These are phyloP conservation scores for Teunomyces panamensis DNA, from an alignment of 805 yeast species.

Conservation along the genomic window DNA sequence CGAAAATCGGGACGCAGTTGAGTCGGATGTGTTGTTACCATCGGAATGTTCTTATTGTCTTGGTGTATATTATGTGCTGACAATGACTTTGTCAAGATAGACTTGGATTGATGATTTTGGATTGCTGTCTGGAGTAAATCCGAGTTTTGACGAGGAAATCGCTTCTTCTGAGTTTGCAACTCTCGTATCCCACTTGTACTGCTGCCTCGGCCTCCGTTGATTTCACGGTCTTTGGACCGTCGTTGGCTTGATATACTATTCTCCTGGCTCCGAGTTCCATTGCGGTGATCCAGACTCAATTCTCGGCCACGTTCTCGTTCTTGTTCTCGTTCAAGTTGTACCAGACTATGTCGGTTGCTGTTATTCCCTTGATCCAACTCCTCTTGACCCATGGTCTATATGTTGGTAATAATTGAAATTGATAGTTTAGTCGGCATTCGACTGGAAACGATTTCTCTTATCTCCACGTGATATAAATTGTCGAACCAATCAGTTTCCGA, in stretches of 20 bases:
- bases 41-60: slow-evolving; percentile 7
- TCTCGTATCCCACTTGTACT: neutral
- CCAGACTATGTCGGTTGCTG: neutral
- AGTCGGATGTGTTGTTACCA: slow-evolving; percentile 8
- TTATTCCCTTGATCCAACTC: neutral
- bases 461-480: neutral
- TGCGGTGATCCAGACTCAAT: neutral
- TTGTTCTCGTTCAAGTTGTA: neutral
- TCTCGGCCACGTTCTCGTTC: neutral
- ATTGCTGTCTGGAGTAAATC: slow-evolving; percentile 13
- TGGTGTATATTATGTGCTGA: slow-evolving; percentile 7
- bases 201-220: neutral
- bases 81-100: slow-evolving; percentile 9
- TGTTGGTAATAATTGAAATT: too few species aligned
- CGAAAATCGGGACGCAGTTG: slow-evolving; percentile 9
- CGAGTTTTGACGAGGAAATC: slow-evolving; percentile 3
- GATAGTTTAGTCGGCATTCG: too few species aligned
- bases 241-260: neutral
- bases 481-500: neutral
- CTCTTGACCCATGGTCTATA: neutral
- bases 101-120: slow-evolving; percentile 11
- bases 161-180: neutral
- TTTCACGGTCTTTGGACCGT: neutral
- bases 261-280: neutral
- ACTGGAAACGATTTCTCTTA: neutral